Evolutionary conservation across 2,329 filamentous ascomycete genomes (phyloP), one percentile per base, ranked within the genome.

Genomic region (Fusarium sp.): DNA sequence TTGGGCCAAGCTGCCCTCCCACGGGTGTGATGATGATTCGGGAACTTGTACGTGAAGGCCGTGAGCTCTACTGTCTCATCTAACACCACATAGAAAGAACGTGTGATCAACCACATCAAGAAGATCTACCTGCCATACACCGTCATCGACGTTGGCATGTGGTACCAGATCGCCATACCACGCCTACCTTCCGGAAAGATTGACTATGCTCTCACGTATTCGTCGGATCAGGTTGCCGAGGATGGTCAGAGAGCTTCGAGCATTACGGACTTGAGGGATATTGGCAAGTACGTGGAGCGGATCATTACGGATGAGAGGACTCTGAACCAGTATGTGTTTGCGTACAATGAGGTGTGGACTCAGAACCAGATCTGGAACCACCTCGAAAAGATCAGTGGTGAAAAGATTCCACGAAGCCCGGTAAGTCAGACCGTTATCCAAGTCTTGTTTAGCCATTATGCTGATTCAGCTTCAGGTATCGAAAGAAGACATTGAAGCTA

Each of bases 91-190:
- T 6, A 79, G 78, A 90, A 90, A 82, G 86, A 90, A 71, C 79
- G 82, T 3, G 81, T 89, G 14, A 84, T 87, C 75, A 84, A 87
- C 66, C 84, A 87, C 63, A 81, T 90, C 68, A 85, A 86, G 74
- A 80, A 82, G 63, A 75, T 87, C 2, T 79, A 82, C 35, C 82
- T 91, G 1, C 87, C 87, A 0, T 91, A 87, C 80, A 91, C 89
- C 7, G 81, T 88, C 74, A 85, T 91, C 59, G 89, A 91, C 70
- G 84, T 90, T 14, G 89, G 89, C n/a, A 89, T 83, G 82, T 91
- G 89, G 89, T 87, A 88, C 75, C 87, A 90, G 74, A 73, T 87
- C 33, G 80, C 81, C 29, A 33, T 78, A 4, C 80, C 80, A 0
- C 29, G 61, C 22, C 62, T 82, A 0, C 76, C 80, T 5, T 82